phyloP scores from a whole-genome alignment of 1,284 basidiomycete genomes.

The Butyriboletus appendiculatus region DNA sequence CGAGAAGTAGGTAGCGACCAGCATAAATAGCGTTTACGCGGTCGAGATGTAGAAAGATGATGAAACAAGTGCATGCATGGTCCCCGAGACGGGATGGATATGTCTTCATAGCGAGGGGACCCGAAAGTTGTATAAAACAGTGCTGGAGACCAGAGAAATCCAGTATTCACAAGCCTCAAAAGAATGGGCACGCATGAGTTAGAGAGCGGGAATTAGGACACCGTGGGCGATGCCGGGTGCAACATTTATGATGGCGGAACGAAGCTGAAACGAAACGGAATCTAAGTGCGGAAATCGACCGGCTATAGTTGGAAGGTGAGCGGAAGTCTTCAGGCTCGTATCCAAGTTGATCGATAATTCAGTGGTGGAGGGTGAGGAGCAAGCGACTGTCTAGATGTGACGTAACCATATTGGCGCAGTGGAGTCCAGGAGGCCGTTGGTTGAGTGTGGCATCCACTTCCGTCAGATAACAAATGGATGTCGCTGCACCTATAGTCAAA shows the following conservation, averaged over 20 bases:
- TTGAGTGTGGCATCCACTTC: slow-evolving; percentile 39
- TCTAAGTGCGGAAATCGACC: slow-evolving; percentile 29
- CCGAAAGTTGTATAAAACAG: slow-evolving; percentile 32
- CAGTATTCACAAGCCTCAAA: slow-evolving; percentile 39
- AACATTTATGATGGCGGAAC: slow-evolving; percentile 30
- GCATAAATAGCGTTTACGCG: slow-evolving; percentile 39
- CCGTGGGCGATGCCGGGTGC: slow-evolving; percentile 25
- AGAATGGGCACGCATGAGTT: slow-evolving; percentile 34
- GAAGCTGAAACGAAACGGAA: slow-evolving; percentile 20
- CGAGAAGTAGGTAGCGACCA: slow-evolving; percentile 16
- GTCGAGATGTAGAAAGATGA: slow-evolving; percentile 36
- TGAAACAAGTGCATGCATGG: slow-evolving; percentile 30
- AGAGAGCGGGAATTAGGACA: slow-evolving; percentile 40
- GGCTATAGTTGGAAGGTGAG: slow-evolving; percentile 11
- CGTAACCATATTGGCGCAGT: slow-evolving; percentile 42
- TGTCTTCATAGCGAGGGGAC: slow-evolving; percentile 50
- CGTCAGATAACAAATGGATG: slow-evolving; percentile 43
- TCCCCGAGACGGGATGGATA: slow-evolving; percentile 62
- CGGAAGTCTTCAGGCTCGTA: slow-evolving; percentile 43
- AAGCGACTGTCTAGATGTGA: slow-evolving; percentile 38
- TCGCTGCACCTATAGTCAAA: slow-evolving; percentile 54
- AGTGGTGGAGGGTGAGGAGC: slow-evolving; percentile 38
- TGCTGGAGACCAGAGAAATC: slow-evolving; percentile 32
- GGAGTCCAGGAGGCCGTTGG: slow-evolving; percentile 45
- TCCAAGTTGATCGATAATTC: slow-evolving; percentile 52